Conservation (phyloP, 441 rosid species). For the Cnidoscolus chayamansa region DNA sequence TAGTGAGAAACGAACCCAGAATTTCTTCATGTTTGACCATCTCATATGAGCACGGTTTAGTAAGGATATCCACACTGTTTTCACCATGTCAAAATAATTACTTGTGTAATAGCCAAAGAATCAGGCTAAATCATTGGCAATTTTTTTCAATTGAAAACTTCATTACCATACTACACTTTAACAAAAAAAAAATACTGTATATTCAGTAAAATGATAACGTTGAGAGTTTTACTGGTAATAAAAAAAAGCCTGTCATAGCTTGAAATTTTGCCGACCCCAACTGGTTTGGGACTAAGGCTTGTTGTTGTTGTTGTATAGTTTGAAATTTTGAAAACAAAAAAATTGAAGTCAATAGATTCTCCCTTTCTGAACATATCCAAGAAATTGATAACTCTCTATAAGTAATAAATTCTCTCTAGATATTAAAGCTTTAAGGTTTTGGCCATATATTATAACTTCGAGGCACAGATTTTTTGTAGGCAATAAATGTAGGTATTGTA, state of each 20-base stretch:
- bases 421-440: background rate
- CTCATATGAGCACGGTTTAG: too few relatives aligned
- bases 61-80: too few relatives aligned
- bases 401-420: background rate
- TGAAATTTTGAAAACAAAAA: background rate
- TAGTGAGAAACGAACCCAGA: background rate
- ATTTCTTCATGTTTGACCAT: too few relatives aligned
- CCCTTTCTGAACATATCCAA: background rate
- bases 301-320: background rate
- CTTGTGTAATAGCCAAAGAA: too few relatives aligned
- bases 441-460: background rate
- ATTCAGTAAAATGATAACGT: background rate
- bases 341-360: background rate
- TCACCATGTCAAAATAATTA: too few relatives aligned
- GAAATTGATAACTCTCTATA: background rate
- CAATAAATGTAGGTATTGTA: constrained; percentile 1
- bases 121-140: too few relatives aligned
- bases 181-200: background rate
- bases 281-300: too few relatives aligned
- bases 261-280: too few relatives aligned
- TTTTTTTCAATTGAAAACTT: too few relatives aligned
- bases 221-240: background rate
- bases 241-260: too few relatives aligned
- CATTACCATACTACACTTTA: background rate
- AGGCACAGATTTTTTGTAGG: background rate